Conservation (phyloP, 352 stramenopile species). For the Proteromonas lacertae region DNA sequence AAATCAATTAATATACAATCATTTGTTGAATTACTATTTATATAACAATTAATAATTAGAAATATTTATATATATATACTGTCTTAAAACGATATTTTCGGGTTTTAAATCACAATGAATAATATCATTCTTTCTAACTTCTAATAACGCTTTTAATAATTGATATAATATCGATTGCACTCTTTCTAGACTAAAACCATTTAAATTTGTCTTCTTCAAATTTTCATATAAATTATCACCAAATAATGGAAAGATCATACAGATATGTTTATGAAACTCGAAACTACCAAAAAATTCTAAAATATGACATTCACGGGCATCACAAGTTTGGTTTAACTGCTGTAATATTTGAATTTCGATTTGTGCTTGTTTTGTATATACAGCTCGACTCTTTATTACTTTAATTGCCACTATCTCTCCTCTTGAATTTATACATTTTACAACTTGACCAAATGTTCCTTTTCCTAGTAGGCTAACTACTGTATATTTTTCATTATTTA, state of each 20-base stretch:
- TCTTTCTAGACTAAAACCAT: conserved; percentile 44
- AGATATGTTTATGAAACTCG: conserved; percentile 61
- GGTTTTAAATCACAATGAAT: conserved; percentile 92
- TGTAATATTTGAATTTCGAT: conserved; percentile 68
- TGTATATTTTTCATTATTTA: conserved; percentile 19
- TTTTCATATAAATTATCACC: conserved; percentile 79
- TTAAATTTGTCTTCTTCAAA: conserved; percentile 68
- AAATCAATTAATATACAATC: conserved; percentile 98
- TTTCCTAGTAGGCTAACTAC: conserved; percentile 57
- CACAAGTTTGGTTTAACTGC: conserved; percentile 19
- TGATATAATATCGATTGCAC: conserved; percentile 48
- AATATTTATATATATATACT: too few species aligned
- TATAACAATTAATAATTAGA: too few species aligned
- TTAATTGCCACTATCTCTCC: conserved; percentile 66
- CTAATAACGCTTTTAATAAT: conserved; percentile 29
- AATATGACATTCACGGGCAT: conserved; percentile 23
- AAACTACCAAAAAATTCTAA: conserved; percentile 65
- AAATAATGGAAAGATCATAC: conserved; percentile 77
- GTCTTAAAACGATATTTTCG: conserved; percentile 83
- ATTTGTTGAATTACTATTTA: too few species aligned
- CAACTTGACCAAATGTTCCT: conserved; percentile 89
- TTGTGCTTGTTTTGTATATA: conserved; percentile 67
- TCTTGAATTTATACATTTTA: conserved; percentile 38
- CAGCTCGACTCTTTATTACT: conserved; percentile 80
- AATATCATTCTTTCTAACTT: conserved; percentile 30